Percentiles rank a stretch among this genome's conserved stretches.
These are phyloP conservation scores for Gelatoporia subvermispora DNA, from an alignment of 768 basidiomycete genomes.

Conservation along the genomic window DNA sequence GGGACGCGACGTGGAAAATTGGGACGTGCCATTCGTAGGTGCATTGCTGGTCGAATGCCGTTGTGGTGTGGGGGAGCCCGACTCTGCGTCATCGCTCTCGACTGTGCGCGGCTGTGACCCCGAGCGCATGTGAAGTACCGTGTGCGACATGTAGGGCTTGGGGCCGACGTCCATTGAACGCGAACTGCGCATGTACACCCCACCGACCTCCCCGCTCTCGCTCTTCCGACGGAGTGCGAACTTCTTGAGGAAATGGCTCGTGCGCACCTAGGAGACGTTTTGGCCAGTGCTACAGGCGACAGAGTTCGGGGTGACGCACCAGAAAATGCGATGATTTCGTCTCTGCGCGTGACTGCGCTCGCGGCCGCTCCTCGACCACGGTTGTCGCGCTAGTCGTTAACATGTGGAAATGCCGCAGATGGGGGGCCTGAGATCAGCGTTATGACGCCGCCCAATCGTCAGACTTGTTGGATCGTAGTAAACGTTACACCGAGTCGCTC, in stretches of 20 bases:
- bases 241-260: conserved; percentile 23
- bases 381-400: conserved; percentile 3
- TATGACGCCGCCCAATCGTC: no score
- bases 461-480: no score
- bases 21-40: neutral
- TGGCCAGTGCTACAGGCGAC: conserved; percentile 3
- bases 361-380: conserved; percentile 9
- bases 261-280: conserved; percentile 15
- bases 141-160: conserved; percentile 9
- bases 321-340: conserved; percentile 10
- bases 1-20: neutral
- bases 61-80: conserved; percentile 1
- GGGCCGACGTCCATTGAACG: conserved; percentile 21
- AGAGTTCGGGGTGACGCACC: conserved; percentile 5
- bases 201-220: conserved; percentile 7
- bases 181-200: conserved; percentile 7
- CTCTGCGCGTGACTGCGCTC: conserved; percentile 1
- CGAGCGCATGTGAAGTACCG: conserved; percentile 2
- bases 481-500: no score
- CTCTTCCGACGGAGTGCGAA: conserved; percentile 16
- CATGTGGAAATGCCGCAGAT: neutral
- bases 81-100: conserved; percentile 6
- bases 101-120: neutral
- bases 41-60: neutral
- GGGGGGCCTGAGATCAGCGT: no score